A percentile compares a stretch with the other conserved stretches of the same genome.
These are phyloP conservation scores for Pyronema omphalodes DNA, from an alignment of 495 filamentous ascomycete species.

Conservation along the genomic window DNA sequence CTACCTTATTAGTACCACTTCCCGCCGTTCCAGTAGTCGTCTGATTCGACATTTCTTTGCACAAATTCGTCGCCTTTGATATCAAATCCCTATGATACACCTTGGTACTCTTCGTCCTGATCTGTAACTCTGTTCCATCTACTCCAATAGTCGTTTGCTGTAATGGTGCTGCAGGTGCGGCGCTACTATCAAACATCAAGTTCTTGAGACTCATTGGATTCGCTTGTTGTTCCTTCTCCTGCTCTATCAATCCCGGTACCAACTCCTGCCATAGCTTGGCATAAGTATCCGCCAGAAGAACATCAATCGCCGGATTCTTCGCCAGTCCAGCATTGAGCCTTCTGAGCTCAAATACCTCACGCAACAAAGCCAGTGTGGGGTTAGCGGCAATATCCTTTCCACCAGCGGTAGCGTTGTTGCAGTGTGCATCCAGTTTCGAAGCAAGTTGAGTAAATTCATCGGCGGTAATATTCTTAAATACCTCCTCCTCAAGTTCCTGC, in stretches of 20 bases:
- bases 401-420: constrained; percentile 22
- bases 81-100: constrained; percentile 17
- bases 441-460: constrained; percentile 58
- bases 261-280: constrained; percentile 50
- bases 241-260: constrained; percentile 15
- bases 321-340: constrained; percentile 70
- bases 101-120: constrained; percentile 19
- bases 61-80: constrained; percentile 13
- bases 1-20: no score
- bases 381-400: constrained; percentile 9
- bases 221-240: constrained; percentile 11
- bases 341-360: constrained; percentile 78
- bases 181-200: constrained; percentile 15
- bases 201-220: constrained; percentile 24
- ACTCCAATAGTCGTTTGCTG: not conserved
- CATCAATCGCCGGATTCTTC: constrained; percentile 70
- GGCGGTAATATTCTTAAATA: constrained; percentile 57
- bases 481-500: constrained; percentile 50
- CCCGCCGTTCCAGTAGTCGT: no score
- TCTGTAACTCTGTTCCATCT: constrained; percentile 13
- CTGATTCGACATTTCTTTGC: constrained; percentile 7
- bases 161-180: not conserved
- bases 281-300: constrained; percentile 76
- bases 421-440: constrained; percentile 33
- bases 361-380: constrained; percentile 45